phyloP scores from a whole-genome alignment of 768 basidiomycete genomes.

The Tephrocybe sp. region DNA sequence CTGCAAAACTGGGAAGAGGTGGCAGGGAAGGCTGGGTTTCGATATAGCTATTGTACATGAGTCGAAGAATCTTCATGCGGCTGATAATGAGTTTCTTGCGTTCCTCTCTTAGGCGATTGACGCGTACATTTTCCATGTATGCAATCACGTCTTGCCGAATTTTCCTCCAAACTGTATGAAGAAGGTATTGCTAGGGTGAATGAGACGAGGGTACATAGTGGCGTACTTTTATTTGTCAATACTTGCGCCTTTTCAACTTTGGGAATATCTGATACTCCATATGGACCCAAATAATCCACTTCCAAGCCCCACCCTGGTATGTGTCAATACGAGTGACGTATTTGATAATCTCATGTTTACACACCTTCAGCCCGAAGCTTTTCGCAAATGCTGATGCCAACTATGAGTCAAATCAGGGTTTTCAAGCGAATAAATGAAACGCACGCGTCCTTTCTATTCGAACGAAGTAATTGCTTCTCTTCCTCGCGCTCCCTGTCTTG shows the following conservation, averaged over 20 bases:
- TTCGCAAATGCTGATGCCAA: constrained; percentile 12
- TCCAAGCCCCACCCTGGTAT: constrained; percentile 12
- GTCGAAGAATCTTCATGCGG: neutral
- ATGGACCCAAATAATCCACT: constrained; percentile 5
- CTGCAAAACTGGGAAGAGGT: constrained; percentile 12
- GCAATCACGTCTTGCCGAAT: constrained; percentile 20
- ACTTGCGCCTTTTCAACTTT: constrained; percentile 15
- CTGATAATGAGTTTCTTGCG: neutral
- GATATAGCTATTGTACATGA: neutral
- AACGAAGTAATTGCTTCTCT: constrained; percentile 6
- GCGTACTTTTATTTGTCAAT: constrained; percentile 25
- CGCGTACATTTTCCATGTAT: constrained; percentile 11
- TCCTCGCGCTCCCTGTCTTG: constrained; percentile 7
- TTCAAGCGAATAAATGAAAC: no score
- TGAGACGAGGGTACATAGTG: neutral
- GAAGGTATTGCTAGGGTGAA: neutral
- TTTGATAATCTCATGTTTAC: no score
- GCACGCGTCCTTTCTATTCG: constrained; percentile 14
- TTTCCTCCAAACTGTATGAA: constrained; percentile 23
- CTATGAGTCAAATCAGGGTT: no score
- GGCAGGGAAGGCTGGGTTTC: neutral
- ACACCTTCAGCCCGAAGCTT: constrained; percentile 16
- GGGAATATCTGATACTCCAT: constrained; percentile 16
- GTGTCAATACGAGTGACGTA: no score
- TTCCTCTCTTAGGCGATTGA: constrained; percentile 6